Evolutionary conservation across 2,329 filamentous ascomycete species (phyloP).

Genomic region (Epichloe elymi): DNA sequence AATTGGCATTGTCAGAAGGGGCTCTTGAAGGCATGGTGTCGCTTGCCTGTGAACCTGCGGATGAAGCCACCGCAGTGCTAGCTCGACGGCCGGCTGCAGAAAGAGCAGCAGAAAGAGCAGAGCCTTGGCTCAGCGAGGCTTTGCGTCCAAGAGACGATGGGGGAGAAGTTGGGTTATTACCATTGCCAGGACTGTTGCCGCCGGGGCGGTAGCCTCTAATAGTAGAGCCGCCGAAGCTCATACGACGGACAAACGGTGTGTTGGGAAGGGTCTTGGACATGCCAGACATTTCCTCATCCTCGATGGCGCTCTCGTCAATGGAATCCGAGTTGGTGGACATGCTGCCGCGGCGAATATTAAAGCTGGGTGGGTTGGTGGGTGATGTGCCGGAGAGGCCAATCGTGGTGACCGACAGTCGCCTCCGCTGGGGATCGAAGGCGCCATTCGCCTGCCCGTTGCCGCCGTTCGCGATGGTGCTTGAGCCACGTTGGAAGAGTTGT

Average conservation of each 20-base stretch:
- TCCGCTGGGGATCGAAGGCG: constrained; percentile 44
- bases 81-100: constrained; percentile 23
- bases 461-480: constrained; percentile 30
- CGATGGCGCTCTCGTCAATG: constrained; percentile 60
- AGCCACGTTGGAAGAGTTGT: constrained; percentile 45
- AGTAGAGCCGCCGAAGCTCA: constrained; percentile 80
- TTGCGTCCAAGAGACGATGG: constrained; percentile 22
- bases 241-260: constrained; percentile 67
- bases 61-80: constrained; percentile 19
- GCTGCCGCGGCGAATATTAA: constrained; percentile 49
- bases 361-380: constrained; percentile 40
- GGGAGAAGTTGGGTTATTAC: constrained; percentile 39
- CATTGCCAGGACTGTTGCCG: constrained; percentile 46
- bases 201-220: constrained; percentile 43
- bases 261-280: constrained; percentile 44
- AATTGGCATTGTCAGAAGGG: constrained; percentile 50
- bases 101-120: constrained; percentile 21
- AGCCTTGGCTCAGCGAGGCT: constrained; percentile 15
- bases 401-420: constrained; percentile 62
- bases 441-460: constrained; percentile 24
- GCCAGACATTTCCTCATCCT: constrained; percentile 49
- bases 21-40: constrained; percentile 41
- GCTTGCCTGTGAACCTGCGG: constrained; percentile 41
- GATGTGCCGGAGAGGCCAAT: constrained; percentile 61
- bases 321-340: constrained; percentile 55